Base-by-base conservation (phyloP, 805 yeast species). In the Grigorovia humatica region DNA sequence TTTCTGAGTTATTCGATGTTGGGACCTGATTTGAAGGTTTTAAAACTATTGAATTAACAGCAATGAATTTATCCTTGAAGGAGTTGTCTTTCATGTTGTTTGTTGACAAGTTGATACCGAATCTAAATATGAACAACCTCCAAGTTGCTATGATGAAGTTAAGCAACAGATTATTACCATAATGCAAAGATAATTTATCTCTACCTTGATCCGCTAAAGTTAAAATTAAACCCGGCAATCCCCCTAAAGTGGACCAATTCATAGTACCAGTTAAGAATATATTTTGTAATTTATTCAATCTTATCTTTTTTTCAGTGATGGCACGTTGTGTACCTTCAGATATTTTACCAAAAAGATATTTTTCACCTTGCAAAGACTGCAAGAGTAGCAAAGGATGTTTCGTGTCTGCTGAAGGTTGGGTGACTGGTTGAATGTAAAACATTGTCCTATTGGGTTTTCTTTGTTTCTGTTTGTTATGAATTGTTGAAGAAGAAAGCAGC, bases 261-360 rank as follows among this genome's bases (percentile, higher is more conserved):
- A 86, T 55, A n/a, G 71, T 71, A 2, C 99, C 99, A 0, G 96
- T 82, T 4, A 93, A 61, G 60, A 87, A 90, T 4, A 91, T 70
- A 41, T 81, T 78, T 47, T 77, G 74, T 35, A 88, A 66, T 55
- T 78, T 82, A 1, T 82, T 74, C 13, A 85, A 67, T 46, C 76
- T 74, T 27, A 82, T 63, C 46, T 79, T 78, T 55, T 78, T 74
- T 56, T 84, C 88, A 53, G 79, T 78, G 49, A 88, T 67, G 2
- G 78, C 70, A 59, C 99, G 71, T 65, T 91, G 99, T 0, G 88
- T 70, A 2, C 98, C 98, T 64, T 90, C 97, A 3, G 91, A 79
- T 2, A 87, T 67, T 51, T 82, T 81, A 2, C 98, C 99, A 61
- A 91, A 76, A 46, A 89, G 67, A 58, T 81, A 85, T 27, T 67